These are phyloP conservation scores for Colletotrichum somersetense DNA, from an alignment of 2,329 filamentous ascomycete species.

Conservation along the genomic window DNA sequence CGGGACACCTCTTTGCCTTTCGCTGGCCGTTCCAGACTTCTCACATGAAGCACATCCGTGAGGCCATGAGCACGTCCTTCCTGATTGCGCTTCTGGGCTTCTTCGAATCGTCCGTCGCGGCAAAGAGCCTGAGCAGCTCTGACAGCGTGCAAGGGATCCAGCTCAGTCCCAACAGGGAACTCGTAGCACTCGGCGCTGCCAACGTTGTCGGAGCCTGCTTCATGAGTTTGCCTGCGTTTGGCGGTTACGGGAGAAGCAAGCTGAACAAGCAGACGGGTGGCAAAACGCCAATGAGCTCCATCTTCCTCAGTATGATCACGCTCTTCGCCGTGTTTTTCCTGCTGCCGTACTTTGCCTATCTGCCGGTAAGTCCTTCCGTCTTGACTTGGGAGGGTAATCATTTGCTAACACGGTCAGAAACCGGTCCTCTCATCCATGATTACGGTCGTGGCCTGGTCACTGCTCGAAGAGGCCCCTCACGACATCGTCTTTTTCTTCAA, in stretches of 20 bases:
- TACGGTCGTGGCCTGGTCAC: slow-evolving; percentile 91
- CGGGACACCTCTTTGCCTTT: slow-evolving; percentile 81
- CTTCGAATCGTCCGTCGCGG: slow-evolving; percentile 96
- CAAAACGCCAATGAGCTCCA: slow-evolving; percentile 91
- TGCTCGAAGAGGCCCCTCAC: slow-evolving; percentile 95
- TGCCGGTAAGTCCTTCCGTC: slow-evolving; percentile 76
- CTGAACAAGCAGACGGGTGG: slow-evolving; percentile 94
- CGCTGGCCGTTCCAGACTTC: slow-evolving; percentile 85
- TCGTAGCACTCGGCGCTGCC: slow-evolving; percentile 90
- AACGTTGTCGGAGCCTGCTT: slow-evolving; percentile 95
- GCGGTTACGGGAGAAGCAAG: slow-evolving; percentile 95
- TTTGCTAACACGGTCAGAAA: slow-evolving; percentile 69
- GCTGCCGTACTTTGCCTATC: slow-evolving; percentile 92
- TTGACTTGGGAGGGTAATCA: background rate
- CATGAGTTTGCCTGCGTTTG: slow-evolving; percentile 93
- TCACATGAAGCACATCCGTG: slow-evolving; percentile 85
- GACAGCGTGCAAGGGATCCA: slow-evolving; percentile 82
- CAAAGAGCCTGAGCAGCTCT: slow-evolving; percentile 83
- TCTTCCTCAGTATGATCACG: slow-evolving; percentile 86
- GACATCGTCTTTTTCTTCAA: slow-evolving; percentile 91
- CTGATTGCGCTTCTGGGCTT: slow-evolving; percentile 96
- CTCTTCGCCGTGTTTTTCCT: slow-evolving; percentile 84
- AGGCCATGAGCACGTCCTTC: slow-evolving; percentile 91
- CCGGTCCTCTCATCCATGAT: slow-evolving; percentile 94
- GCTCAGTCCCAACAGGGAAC: slow-evolving; percentile 90